phyloP scores from a whole-genome alignment of 371 early-diverging fungal genomes.

The Basidiobolus meristosporus region DNA sequence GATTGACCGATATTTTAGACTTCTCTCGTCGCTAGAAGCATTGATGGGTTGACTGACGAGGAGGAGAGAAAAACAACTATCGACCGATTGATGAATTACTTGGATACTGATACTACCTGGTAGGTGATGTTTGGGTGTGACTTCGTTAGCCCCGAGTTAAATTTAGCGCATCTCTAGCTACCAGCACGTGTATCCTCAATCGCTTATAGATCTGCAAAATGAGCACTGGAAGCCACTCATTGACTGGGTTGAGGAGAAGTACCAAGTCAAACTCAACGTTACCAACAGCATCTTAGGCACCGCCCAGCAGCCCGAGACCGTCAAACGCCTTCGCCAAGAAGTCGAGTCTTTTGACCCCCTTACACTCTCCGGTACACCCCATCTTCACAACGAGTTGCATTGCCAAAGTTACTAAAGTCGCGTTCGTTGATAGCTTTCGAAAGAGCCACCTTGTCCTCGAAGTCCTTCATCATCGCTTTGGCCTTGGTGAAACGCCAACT shows the following conservation, averaged over 20 bases:
- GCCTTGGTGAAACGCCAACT: slow-evolving; percentile 55
- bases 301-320: slow-evolving; percentile 38
- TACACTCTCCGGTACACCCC: slow-evolving; percentile 32
- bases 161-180: slow-evolving; percentile 16
- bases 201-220: slow-evolving; percentile 58
- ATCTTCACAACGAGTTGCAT: neutral
- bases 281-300: slow-evolving; percentile 52
- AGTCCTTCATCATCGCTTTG: slow-evolving; percentile 76
- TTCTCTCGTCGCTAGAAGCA: slow-evolving; percentile 62
- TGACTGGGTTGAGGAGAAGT: slow-evolving; percentile 45
- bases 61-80: slow-evolving; percentile 38
- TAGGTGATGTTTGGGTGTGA: slow-evolving; percentile 5
- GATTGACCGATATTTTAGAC: slow-evolving; percentile 23
- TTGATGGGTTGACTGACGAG: slow-evolving; percentile 46
- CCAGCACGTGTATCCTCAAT: slow-evolving; percentile 56
- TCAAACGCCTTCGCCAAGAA: slow-evolving; percentile 23
- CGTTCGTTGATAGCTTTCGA: slow-evolving; percentile 48
- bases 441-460: slow-evolving; percentile 65
- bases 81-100: slow-evolving; percentile 50
- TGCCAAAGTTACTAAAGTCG: neutral
- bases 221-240: slow-evolving; percentile 67
- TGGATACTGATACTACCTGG: slow-evolving; percentile 80
- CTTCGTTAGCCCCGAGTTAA: neutral
- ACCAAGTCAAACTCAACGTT: slow-evolving; percentile 42
- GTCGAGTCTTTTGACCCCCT: slow-evolving; percentile 34